Base-by-base conservation (phyloP, 1,284 basidiomycete species). In the Rhodotorula sp. region DNA sequence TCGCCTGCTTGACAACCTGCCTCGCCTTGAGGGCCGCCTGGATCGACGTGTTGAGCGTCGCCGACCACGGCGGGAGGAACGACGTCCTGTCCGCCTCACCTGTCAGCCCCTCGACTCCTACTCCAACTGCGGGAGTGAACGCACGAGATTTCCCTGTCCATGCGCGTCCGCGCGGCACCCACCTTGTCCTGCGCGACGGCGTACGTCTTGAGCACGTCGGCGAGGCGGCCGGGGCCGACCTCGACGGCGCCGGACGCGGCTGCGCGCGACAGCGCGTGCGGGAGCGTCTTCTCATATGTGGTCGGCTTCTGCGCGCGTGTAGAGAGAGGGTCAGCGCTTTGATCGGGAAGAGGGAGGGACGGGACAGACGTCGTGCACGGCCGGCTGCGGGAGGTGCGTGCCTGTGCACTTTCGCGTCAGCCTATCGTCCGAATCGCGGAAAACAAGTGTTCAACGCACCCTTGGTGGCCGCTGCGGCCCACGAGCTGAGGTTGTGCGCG, bases 31-130 rank as follows among this genome's bases (percentile, higher is more conserved):
- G 88, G 15, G 94, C 94, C 36, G 95, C 88, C 13, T 88, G 86
- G 79, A 97, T 89, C 67, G 88, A 88, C 36, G 90, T 89, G 73
- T 88, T 88, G 70, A 97, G 83, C 12, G 91, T 96, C 55, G 88
- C 88, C 83, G 92, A 90, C 93, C 94, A 98, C n/a, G 94, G 94
- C 64, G 88, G 86, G 72, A 97, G 84, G 84, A 97, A 97, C 67
- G 87, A 86, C 57, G 85, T 84, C n/a, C 62, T 63, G 62, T 8
- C n/a, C 37, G 51, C 25, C 86, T 85, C 36, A n/a, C 2, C 27
- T n/a, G 44, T 44, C 44, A 44, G 44, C 44, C 10, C 44, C 44
- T 44, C 44, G 9, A 12, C 15, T 44, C 15, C 44, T 19, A 21
- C 44, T 4, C 3, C 44, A 25, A 50, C 54, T 25, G 34, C 34